phyloP scores from a whole-genome alignment of 2,329 filamentous ascomycete species.

The Apiospora marii region DNA sequence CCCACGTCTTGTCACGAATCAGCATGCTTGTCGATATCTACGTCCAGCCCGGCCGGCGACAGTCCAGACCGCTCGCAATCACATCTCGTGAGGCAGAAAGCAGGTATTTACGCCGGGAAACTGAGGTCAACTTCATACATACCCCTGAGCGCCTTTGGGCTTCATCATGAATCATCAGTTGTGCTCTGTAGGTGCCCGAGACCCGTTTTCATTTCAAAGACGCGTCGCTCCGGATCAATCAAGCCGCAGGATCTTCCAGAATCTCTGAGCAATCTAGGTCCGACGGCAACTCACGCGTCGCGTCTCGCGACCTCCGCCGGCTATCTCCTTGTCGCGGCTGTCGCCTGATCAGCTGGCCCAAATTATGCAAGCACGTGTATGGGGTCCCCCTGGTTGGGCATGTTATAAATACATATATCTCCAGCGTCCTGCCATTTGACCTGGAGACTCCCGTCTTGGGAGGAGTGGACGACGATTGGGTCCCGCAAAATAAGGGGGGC shows the following conservation, averaged over 20 bases:
- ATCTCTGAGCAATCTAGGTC: not conserved
- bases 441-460: not conserved
- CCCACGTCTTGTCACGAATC: not conserved
- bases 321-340: not conserved
- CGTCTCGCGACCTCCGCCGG: not conserved
- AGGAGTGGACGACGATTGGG: not conserved
- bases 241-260: not conserved
- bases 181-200: not conserved
- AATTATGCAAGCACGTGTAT: not conserved
- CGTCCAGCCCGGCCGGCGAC: not conserved
- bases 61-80: not conserved
- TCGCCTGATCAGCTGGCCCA: not conserved
- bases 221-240: not conserved
- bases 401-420: constrained; percentile 11
- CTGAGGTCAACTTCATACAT: not conserved
- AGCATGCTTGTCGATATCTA: not conserved
- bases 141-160: not conserved
- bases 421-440: not conserved
- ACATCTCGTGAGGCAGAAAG: not conserved
- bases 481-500: constrained; percentile 18
- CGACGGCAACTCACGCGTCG: not conserved
- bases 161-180: not conserved
- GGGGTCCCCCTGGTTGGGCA: not conserved
- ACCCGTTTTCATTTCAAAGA: not conserved
- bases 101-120: not conserved